Conservation (phyloP, 768 basidiomycete genomes). For the Collybiopsis luxurians region DNA sequence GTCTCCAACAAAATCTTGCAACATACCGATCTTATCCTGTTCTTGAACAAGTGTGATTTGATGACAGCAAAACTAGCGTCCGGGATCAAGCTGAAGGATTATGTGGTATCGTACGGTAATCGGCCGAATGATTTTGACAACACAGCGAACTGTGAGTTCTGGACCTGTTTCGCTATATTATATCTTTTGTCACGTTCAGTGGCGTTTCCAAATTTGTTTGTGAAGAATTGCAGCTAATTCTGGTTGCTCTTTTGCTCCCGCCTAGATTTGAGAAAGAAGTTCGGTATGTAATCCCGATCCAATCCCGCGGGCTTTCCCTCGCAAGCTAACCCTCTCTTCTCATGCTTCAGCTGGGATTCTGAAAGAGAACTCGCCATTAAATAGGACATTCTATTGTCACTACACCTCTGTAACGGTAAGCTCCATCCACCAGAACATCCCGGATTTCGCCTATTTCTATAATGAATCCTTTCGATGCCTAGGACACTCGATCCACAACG, state of each 20-base stretch:
- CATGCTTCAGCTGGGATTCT: slow-evolving; percentile 34
- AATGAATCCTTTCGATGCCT: slow-evolving; percentile 9
- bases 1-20: slow-evolving; percentile 70
- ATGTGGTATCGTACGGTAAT: slow-evolving; percentile 69
- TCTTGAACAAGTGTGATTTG: slow-evolving; percentile 83
- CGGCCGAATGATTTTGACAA: slow-evolving; percentile 68
- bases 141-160: slow-evolving; percentile 59
- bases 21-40: slow-evolving; percentile 71
- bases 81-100: slow-evolving; percentile 62
- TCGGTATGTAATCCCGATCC: slow-evolving; percentile 28
- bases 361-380: slow-evolving; percentile 38
- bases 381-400: slow-evolving; percentile 61
- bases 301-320: neutral
- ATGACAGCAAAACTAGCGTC: slow-evolving; percentile 61
- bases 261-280: slow-evolving; percentile 42
- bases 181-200: neutral
- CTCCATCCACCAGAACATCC: neutral
- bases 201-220: too few relatives aligned
- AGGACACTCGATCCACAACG: slow-evolving; percentile 59
- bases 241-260: neutral
- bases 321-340: neutral
- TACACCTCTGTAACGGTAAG: slow-evolving; percentile 66
- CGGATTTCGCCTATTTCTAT: too few relatives aligned
- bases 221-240: slow-evolving; percentile 8
- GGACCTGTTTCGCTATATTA: neutral